Percentiles rank a stretch among this genome's conserved stretches.
Evolutionary conservation across 2,329 filamentous ascomycete species (phyloP).

Genomic region (Colletotrichum somersetense): DNA sequence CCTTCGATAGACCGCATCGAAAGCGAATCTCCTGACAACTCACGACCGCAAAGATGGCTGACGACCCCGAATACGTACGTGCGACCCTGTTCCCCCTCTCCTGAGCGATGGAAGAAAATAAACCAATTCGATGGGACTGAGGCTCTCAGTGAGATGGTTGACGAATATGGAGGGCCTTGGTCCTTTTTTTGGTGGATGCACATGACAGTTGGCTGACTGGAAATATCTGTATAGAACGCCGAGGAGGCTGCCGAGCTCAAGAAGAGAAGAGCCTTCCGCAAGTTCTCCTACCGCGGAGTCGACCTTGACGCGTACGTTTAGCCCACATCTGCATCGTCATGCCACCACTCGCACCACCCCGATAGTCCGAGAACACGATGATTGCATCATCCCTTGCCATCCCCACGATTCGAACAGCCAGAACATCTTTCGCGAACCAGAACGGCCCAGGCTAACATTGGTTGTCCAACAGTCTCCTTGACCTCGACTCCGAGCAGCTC

Average conservation of each 20-base stretch:
- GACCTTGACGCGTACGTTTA: slow-evolving; percentile 96
- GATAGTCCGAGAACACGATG: slow-evolving; percentile 5
- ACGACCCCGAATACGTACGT: slow-evolving; percentile 84
- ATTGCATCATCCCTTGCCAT: slow-evolving; percentile 6
- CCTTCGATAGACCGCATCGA: slow-evolving; percentile 58
- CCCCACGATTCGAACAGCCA: slow-evolving; percentile 11
- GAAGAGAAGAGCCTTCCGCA: slow-evolving; percentile 99
- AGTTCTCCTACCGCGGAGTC: slow-evolving; percentile 99
- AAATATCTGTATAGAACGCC: slow-evolving; percentile 75
- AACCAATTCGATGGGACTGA: slow-evolving; percentile 14
- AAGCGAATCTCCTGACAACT: slow-evolving; percentile 58
- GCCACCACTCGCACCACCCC: slow-evolving; percentile 8
- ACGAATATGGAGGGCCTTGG: slow-evolving; percentile 27
- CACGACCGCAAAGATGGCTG: slow-evolving; percentile 79
- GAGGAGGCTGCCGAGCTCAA: slow-evolving; percentile 99
- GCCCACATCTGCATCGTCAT: slow-evolving; percentile 46
- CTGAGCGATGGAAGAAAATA: slow-evolving; percentile 27
- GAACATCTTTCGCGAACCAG: slow-evolving; percentile 30
- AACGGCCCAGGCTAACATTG: slow-evolving; percentile 36
- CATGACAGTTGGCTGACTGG: slow-evolving; percentile 48
- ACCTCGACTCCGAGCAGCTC: slow-evolving; percentile 98
- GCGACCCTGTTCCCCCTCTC: slow-evolving; percentile 42
- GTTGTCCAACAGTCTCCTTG: slow-evolving; percentile 81
- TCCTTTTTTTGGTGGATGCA: not conserved
- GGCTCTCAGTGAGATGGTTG: slow-evolving; percentile 6